Evolutionary conservation across 1,139 yeast genomes (phyloP).

Genomic region (Candida anutae): DNA sequence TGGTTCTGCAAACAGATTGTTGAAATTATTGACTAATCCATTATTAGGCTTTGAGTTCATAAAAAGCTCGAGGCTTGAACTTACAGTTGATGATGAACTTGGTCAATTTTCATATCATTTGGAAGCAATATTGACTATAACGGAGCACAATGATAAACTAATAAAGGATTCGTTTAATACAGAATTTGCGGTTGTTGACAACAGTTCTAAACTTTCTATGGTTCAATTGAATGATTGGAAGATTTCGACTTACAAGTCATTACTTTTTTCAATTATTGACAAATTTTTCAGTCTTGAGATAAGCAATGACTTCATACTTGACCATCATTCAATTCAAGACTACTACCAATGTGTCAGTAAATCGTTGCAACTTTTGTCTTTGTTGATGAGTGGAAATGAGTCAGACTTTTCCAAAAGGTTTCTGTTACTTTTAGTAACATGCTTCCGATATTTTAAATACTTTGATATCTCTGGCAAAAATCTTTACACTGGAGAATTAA

Average conservation of each 20-base stretch:
- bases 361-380: constrained; percentile 34
- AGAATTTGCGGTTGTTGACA: constrained; percentile 51
- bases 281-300: constrained; percentile 33
- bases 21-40: constrained; percentile 49
- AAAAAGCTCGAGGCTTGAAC: constrained; percentile 8
- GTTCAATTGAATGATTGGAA: constrained; percentile 40
- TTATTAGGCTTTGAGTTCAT: constrained; percentile 34
- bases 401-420: constrained; percentile 37
- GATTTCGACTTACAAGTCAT: constrained; percentile 55
- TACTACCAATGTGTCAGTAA: constrained; percentile 22
- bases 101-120: constrained; percentile 52
- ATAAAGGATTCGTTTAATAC: constrained; percentile 41
- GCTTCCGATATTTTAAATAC: constrained; percentile 17
- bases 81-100: constrained; percentile 42
- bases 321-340: constrained; percentile 12
- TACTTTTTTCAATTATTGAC: constrained; percentile 40
- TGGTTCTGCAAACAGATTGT: constrained; percentile 53
- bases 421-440: constrained; percentile 18
- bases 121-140: constrained; percentile 41
- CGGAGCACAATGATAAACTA: constrained; percentile 34
- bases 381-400: constrained; percentile 51
- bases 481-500: constrained; percentile 20
- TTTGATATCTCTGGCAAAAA: constrained; percentile 4
- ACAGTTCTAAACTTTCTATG: constrained; percentile 27
- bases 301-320: constrained; percentile 14